Evolutionary conservation across 805 yeast genomes (phyloP).

Genomic region (Wickerhamia fluorescens): DNA sequence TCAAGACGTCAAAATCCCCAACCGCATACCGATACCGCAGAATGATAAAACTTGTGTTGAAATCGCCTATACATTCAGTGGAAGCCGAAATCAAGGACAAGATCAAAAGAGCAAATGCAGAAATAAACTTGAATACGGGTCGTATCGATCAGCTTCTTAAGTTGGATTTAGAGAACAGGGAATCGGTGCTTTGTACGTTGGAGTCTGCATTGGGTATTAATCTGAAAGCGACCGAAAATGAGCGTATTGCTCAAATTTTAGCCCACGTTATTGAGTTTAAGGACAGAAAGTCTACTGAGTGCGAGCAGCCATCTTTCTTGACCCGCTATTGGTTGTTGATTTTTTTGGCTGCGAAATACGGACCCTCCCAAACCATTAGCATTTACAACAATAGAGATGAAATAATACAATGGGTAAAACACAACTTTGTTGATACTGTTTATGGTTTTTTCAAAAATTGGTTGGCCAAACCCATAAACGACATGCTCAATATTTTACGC

Average conservation of each 20-base stretch:
- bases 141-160: slow-evolving; percentile 20
- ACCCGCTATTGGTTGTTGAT: slow-evolving; percentile 65
- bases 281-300: neutral
- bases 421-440: slow-evolving; percentile 56
- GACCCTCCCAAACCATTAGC: slow-evolving; percentile 42
- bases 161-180: slow-evolving; percentile 4
- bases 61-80: slow-evolving; percentile 15
- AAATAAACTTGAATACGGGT: slow-evolving; percentile 17
- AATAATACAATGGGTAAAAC: slow-evolving; percentile 49
- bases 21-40: slow-evolving; percentile 3
- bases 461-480: slow-evolving; percentile 69
- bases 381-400: slow-evolving; percentile 46
- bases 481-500: slow-evolving; percentile 72
- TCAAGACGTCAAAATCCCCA: slow-evolving; percentile 5
- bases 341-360: slow-evolving; percentile 35
- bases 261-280: slow-evolving; percentile 1
- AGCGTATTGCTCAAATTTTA: slow-evolving; percentile 4
- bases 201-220: slow-evolving; percentile 3
- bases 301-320: slow-evolving; percentile 30
- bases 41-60: slow-evolving; percentile 5
- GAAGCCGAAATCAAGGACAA: slow-evolving; percentile 20
- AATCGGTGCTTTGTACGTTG: slow-evolving; percentile 6
- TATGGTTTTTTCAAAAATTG: slow-evolving; percentile 72
- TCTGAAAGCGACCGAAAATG: slow-evolving; percentile 1
- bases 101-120: slow-evolving; percentile 12